phyloP scores from a whole-genome alignment of 2,329 filamentous ascomycete genomes.

The Colletotrichum scovillei region DNA sequence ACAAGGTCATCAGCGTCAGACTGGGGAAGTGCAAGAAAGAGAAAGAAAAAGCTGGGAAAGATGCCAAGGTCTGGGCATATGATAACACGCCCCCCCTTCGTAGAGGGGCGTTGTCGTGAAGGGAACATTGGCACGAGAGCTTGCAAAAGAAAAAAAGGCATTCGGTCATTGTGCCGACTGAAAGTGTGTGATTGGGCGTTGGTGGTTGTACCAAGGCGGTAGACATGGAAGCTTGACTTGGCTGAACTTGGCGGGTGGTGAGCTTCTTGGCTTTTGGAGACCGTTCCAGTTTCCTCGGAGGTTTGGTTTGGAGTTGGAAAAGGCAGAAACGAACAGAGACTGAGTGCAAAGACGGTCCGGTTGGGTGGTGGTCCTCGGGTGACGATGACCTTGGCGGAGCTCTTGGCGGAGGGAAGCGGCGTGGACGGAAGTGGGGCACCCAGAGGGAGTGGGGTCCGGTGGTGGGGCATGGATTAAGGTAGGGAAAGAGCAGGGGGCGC shows the following conservation, averaged over 20 bases:
- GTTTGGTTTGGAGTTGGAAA: background rate
- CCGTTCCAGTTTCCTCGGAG: background rate
- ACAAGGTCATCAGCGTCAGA: constrained; percentile 7
- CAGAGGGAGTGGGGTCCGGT: constrained; percentile 20
- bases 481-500: background rate
- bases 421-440: constrained; percentile 27
- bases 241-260: constrained; percentile 26
- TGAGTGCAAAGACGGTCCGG: constrained; percentile 18
- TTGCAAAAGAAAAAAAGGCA: background rate
- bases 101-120: background rate
- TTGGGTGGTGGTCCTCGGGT: constrained; percentile 32
- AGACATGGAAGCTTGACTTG: constrained; percentile 31
- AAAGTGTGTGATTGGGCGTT: constrained; percentile 23
- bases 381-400: constrained; percentile 34
- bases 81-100: constrained; percentile 30
- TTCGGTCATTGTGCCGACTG: constrained; percentile 34
- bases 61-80: constrained; percentile 33
- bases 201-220: constrained; percentile 20
- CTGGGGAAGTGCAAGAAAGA: background rate
- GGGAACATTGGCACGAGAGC: background rate
- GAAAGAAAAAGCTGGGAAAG: constrained; percentile 10
- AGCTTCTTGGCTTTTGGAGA: constrained; percentile 28
- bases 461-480: constrained; percentile 6
- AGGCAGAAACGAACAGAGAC: background rate
- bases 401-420: constrained; percentile 34